These are phyloP conservation scores for Alternaria alternata DNA, from an alignment of 2,329 filamentous ascomycete genomes.

Conservation along the genomic window DNA sequence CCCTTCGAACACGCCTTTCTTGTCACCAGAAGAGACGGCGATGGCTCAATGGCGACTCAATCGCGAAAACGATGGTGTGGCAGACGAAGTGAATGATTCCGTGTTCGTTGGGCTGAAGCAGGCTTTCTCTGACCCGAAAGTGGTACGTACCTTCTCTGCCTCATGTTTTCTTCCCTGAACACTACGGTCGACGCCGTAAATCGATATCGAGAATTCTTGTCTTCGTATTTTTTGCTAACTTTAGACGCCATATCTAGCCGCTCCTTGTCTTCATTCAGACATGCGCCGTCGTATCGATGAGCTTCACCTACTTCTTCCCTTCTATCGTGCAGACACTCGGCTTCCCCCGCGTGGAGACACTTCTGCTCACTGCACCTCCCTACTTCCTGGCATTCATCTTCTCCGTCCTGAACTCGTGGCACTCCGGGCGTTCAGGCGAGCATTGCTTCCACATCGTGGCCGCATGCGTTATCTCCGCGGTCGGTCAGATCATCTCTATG, in stretches of 20 bases:
- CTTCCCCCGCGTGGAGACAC: conserved; percentile 60
- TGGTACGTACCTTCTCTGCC: conserved; percentile 31
- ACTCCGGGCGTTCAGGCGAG: conserved; percentile 63
- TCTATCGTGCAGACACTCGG: conserved; percentile 67
- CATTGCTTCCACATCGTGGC: conserved; percentile 56
- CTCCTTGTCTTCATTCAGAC: conserved; percentile 60
- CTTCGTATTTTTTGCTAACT: neutral
- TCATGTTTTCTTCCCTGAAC: too few species aligned
- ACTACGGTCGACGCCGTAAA: too few species aligned
- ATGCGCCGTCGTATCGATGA: conserved; percentile 52
- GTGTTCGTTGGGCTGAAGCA: conserved; percentile 55
- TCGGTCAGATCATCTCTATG: conserved; percentile 50
- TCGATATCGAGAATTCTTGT: neutral
- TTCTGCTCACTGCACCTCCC: conserved; percentile 66
- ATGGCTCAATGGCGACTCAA: conserved; percentile 30
- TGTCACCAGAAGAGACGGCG: conserved; percentile 40
- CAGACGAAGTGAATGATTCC: conserved; percentile 25
- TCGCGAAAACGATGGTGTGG: conserved; percentile 28
- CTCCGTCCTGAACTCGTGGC: conserved; percentile 64
- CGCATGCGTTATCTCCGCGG: conserved; percentile 24
- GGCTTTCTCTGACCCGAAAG: conserved; percentile 59
- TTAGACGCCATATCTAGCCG: neutral
- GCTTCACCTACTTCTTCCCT: conserved; percentile 71
- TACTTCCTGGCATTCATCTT: conserved; percentile 67
- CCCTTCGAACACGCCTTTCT: conserved; percentile 57